These are phyloP conservation scores for Rosa chinensis DNA, from an alignment of 306 rosid species.

Conservation along the genomic window DNA sequence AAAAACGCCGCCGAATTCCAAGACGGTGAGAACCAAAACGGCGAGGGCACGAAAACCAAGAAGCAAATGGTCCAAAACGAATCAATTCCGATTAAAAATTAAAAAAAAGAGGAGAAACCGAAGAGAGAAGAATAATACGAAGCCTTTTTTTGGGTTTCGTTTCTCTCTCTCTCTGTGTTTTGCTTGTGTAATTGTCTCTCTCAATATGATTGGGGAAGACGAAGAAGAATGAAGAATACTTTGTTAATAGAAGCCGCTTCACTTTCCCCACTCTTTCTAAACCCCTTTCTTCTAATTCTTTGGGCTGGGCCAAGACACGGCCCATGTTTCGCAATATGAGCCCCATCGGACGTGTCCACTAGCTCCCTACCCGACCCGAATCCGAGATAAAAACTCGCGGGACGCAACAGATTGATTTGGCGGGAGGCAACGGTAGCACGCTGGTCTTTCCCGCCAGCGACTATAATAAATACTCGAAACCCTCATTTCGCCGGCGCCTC, in stretches of 20 bases:
- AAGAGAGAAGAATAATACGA: conserved; percentile 26
- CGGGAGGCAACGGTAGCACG: conserved; percentile 50
- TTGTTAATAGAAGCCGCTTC: background rate
- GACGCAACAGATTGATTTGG: conserved; percentile 60
- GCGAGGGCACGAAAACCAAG: conserved; percentile 2
- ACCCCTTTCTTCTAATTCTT: background rate
- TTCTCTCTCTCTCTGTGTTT: background rate
- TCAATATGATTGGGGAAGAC: background rate
- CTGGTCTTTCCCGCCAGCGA: conserved; percentile 42
- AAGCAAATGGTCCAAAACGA: background rate
- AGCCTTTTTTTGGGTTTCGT: conserved; percentile 3
- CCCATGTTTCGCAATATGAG: background rate
- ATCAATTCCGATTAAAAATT: background rate
- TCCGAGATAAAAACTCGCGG: conserved; percentile 27
- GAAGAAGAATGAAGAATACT: background rate
- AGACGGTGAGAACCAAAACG: background rate
- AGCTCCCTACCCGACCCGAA: background rate
- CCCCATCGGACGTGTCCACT: background rate
- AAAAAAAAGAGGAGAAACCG: conserved; percentile 20
- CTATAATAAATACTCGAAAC: background rate
- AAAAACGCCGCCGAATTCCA: conserved; percentile 16
- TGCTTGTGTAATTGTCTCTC: conserved; percentile 7
- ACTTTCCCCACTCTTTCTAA: background rate
- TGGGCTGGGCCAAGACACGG: background rate
- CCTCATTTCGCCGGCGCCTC: background rate